Evolutionary conservation across 2,329 filamentous ascomycete genomes (phyloP), one percentile per base, ranked within the genome.

Genomic region (Scolecobasidium constrictum): DNA sequence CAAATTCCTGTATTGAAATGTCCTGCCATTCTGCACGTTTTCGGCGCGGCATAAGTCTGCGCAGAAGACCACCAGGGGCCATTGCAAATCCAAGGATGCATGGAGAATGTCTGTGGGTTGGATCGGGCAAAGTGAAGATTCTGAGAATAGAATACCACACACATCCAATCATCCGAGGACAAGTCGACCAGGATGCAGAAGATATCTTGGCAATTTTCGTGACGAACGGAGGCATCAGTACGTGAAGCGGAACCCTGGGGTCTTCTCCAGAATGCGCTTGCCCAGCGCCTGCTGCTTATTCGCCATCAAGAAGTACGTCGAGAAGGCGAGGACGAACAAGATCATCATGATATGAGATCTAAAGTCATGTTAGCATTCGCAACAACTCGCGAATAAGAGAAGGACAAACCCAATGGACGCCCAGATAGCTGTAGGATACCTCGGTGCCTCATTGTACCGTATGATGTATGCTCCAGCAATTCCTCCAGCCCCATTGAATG

Each of bases 391-490:
- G 15, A 19, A 13, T 15, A 5, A 35, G 17, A 23, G 21, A 31
- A 23, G 6, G 4, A 48, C 52, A 35, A 49, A 65, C 46, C 72
- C 77, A 45, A 83, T 78, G 11, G 73, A 78, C 12, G 81, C 68
- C 77, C 77, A 83, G 12, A 83, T 71, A 2, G 79, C 79, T 2
- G 78, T 83, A 45, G 66, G 56, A 56, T 83, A 83, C 44, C 65
- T 59, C 5, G 79, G 79, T 2, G 76, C 77, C 53, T 83, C 78
- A 6, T 66, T 56, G 47, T 71, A 65, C 19, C 73, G 64, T 3
- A 83, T 75, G 48, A 83, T 81, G 52, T 76, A 83, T 52, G 73
- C 78, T 2, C 77, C 78, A 2, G 77, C 77, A 46, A 81, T 77
- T 0, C 76, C 77, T 6, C 77, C 77, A 13, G 77, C 69, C 1